Evolutionary conservation across 345 rosid genomes (phyloP).

Genomic region (Draba incana): DNA sequence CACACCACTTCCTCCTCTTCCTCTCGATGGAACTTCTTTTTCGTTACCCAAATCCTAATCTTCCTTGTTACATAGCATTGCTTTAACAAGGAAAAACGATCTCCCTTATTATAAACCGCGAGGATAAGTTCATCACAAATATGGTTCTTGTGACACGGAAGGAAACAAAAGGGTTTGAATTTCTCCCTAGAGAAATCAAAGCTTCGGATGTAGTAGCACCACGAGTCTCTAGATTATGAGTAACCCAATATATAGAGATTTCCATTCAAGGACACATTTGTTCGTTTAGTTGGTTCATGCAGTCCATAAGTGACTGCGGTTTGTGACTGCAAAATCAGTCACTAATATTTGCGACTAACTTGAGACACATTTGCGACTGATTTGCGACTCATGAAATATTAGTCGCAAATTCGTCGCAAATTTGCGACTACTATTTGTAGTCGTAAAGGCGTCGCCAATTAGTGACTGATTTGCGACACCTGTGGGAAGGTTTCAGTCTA

Average conservation of each 20-base stretch:
- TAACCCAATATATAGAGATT: slow-evolving; percentile 10
- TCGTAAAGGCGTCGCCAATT: no score
- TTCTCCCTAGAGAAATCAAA: background rate
- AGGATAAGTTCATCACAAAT: background rate
- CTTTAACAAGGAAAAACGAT: slow-evolving; percentile 15
- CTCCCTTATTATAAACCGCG: slow-evolving; percentile 2
- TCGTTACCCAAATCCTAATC: slow-evolving; percentile 1
- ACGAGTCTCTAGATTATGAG: background rate
- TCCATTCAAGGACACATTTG: background rate
- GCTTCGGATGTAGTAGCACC: background rate
- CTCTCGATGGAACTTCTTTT: background rate
- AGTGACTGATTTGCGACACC: no score
- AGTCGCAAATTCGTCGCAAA: no score
- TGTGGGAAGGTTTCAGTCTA: no score
- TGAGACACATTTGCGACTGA: no score
- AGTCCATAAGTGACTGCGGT: no score
- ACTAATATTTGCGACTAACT: no score
- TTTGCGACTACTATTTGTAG: no score
- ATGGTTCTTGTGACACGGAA: background rate
- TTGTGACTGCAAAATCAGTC: no score
- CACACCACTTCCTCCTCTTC: background rate
- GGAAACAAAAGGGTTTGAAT: background rate
- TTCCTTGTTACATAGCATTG: background rate
- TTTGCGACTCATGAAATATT: no score
- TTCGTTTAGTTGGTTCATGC: no score